Base-by-base conservation (phyloP, 2,329 filamentous ascomycete species). In the Chrysoporthe deuterocubensis region DNA sequence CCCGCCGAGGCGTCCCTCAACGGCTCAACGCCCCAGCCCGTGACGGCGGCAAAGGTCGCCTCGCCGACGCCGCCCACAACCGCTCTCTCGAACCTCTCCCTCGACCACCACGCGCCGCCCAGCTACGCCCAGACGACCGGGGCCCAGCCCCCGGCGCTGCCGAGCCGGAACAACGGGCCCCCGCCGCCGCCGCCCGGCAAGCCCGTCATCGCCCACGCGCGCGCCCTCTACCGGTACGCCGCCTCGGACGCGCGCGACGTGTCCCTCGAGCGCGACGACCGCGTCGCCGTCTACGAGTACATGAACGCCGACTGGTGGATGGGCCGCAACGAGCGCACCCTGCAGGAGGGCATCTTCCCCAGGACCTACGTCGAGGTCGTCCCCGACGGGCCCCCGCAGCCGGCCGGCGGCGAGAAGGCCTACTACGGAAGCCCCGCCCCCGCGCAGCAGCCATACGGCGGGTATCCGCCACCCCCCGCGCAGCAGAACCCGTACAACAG, bases 301-400 rank as follows among this genome's bases (percentile, higher is more conserved):
- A 96, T 97, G 91, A 98, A 98, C 80, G 89, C 90, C 71, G 94
- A 98, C 80, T 98, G 95, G 95, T 97, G 94, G 93, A 90, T 93
- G 84, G 95, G 95, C 73, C 88, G 87, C 73, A 97, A 97, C 80
- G 84, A 90, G 75, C 89, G 93, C 64, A 97, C 94, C 9, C 91
- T 91, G 66, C 82, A 88, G 72, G 93, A 97, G 81, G 95, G 95
- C 74, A 97, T 98, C 78, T 98, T 98, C 85, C 95, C 95, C n/a
- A 88, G 91, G 73, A 93, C 87, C 78, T 98, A 98, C 77, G 94
- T 92, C 63, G 89, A 94, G 73, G 85, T 91, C 72, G 89, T 91
- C 78, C 69, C 68, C 18, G 70, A 56, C 7, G 26, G 40, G 16
- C 64, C 64, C 83, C 62, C 70, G 78, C 76, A 73, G 78, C 76